These are phyloP conservation scores for Jackrogersella multiformis DNA, from an alignment of 495 filamentous ascomycete species.

Conservation along the genomic window DNA sequence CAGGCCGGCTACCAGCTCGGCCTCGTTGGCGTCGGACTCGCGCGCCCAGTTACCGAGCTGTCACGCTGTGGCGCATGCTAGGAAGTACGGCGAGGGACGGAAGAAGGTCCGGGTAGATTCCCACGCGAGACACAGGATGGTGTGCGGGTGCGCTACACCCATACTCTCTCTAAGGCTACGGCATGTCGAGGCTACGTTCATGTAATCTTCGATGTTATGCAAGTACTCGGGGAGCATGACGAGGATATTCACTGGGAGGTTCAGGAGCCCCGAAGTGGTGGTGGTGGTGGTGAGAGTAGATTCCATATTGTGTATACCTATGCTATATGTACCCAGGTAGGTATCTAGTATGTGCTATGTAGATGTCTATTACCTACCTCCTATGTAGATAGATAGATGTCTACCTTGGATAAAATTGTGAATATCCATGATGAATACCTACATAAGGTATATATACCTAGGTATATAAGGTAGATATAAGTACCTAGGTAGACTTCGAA, in stretches of 20 bases:
- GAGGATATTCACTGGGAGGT: constrained; percentile 48
- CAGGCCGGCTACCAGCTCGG: constrained; percentile 23
- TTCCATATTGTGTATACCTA: not conserved
- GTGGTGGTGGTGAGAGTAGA: not conserved
- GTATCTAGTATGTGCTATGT: no score
- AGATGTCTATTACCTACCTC: no score
- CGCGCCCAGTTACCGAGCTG: constrained; percentile 51
- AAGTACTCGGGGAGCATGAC: constrained; percentile 47
- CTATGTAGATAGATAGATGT: no score
- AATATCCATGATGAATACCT: no score
- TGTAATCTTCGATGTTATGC: constrained; percentile 50
- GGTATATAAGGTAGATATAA: no score
- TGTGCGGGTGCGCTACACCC: not conserved
- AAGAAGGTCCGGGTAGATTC: constrained; percentile 49
- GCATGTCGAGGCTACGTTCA: constrained; percentile 49
- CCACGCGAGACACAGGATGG: constrained; percentile 47
- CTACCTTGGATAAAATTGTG: no score
- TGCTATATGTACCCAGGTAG: no score
- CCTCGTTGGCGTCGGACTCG: constrained; percentile 35
- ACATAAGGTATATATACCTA: no score
- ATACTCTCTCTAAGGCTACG: constrained; percentile 25
- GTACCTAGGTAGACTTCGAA: no score
- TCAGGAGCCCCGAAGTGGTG: constrained; percentile 7
- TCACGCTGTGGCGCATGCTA: constrained; percentile 47
- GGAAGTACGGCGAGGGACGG: constrained; percentile 50